These are phyloP conservation scores for Aspergillus novoparasiticus DNA, from an alignment of 2,329 filamentous ascomycete species.

Conservation along the genomic window DNA sequence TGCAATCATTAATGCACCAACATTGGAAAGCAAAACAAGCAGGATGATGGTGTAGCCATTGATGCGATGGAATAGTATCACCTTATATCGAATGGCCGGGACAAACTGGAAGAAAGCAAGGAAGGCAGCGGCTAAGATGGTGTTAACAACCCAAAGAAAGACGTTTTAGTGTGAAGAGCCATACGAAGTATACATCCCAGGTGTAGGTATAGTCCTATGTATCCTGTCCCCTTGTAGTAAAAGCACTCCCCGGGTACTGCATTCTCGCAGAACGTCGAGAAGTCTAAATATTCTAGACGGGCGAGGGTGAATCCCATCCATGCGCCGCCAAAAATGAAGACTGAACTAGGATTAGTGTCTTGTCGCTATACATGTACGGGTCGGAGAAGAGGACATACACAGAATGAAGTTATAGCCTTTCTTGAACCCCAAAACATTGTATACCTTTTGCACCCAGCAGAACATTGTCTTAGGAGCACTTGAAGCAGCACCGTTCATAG, in stretches of 20 bases:
- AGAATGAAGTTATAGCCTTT: conserved; percentile 5
- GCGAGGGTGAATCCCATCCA: conserved; percentile 4
- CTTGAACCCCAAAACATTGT: background rate
- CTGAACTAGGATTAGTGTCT: background rate
- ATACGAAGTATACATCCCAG: background rate
- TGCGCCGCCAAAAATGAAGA: conserved; percentile 3
- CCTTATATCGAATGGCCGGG: background rate
- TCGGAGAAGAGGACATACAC: background rate
- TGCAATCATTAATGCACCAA: background rate
- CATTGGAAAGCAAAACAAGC: background rate
- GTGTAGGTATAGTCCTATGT: conserved; percentile 1
- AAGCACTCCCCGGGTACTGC: background rate
- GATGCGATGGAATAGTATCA: background rate
- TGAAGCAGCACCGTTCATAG: background rate
- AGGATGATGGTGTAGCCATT: conserved; percentile 1
- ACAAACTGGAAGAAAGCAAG: conserved; percentile 4
- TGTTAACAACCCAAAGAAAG: background rate
- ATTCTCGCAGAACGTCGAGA: background rate
- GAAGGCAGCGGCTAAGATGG: background rate
- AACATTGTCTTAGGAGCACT: background rate
- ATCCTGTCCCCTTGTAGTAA: background rate
- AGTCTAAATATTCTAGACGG: background rate
- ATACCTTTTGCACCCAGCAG: background rate
- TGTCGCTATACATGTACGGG: background rate
- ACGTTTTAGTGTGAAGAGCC: background rate